phyloP scores from a whole-genome alignment of 495 filamentous ascomycete genomes.

The Xylaria castorea region DNA sequence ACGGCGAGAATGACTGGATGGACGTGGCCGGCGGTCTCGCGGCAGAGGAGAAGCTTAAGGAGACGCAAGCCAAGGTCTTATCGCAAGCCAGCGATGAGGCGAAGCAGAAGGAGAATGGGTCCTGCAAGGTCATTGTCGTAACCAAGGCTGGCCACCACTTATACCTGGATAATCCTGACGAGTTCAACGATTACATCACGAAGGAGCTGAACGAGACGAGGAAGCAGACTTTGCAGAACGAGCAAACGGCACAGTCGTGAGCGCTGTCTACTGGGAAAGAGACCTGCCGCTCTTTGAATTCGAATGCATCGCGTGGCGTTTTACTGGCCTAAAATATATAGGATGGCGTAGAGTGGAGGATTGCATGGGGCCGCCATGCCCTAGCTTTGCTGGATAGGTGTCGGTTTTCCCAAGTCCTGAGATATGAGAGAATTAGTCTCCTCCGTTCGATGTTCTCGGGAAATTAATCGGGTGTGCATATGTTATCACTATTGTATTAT shows the following conservation, averaged over 20 bases:
- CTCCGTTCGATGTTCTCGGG: neutral
- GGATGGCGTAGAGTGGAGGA: neutral
- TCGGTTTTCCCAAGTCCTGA: neutral
- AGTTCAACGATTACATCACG: slow-evolving; percentile 81
- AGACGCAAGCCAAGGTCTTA: slow-evolving; percentile 66
- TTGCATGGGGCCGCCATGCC: neutral
- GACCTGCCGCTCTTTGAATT: neutral
- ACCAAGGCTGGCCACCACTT: slow-evolving; percentile 88
- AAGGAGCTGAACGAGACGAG: slow-evolving; percentile 78
- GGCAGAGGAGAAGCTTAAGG: slow-evolving; percentile 78
- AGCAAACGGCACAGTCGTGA: slow-evolving; percentile 13
- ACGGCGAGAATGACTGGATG: slow-evolving; percentile 99
- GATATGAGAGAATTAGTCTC: neutral
- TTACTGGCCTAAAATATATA: neutral
- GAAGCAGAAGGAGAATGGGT: slow-evolving; percentile 72
- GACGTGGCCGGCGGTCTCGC: slow-evolving; percentile 86
- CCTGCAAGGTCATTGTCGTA: slow-evolving; percentile 84
- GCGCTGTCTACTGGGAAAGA: neutral
- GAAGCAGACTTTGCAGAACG: slow-evolving; percentile 27
- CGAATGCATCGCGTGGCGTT: slow-evolving; percentile 28
- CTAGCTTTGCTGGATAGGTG: neutral
- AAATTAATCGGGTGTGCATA: neutral
- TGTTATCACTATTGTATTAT: slow-evolving; percentile 21
- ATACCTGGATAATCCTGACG: slow-evolving; percentile 87
- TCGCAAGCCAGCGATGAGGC: slow-evolving; percentile 69